Evolutionary conservation across 73 alveolate species (phyloP).

Genomic region (Urostyla sp.): DNA sequence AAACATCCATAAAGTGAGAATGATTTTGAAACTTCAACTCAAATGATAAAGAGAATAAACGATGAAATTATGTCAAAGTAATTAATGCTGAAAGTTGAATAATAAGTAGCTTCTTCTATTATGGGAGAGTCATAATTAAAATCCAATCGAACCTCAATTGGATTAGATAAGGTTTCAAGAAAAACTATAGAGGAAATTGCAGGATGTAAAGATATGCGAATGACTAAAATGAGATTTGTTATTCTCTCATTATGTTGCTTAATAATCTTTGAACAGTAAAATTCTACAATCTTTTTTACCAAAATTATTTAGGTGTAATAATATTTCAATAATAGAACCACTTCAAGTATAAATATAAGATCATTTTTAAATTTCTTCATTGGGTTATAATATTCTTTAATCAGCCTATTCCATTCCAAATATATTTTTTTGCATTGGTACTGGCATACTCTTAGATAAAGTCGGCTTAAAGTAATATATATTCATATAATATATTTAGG

Average conservation of each 20-base stretch:
- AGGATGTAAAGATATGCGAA: conserved; percentile 21
- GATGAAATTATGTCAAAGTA: too few species aligned
- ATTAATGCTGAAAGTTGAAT: too few species aligned
- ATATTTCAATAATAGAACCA: conserved; percentile 13
- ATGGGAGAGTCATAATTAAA: too few species aligned
- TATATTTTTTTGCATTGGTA: conserved; percentile 1
- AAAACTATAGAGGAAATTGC: neutral
- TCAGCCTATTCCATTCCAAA: conserved; percentile 32
- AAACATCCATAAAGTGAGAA: too few species aligned
- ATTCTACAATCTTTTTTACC: too few species aligned
- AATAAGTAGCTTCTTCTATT: too few species aligned
- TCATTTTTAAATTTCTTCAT: neutral
- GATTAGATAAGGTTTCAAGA: too few species aligned
- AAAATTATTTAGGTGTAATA: too few species aligned
- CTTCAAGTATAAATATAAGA: neutral
- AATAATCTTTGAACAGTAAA: conserved; percentile 34
- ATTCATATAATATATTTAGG: conserved; percentile 1
- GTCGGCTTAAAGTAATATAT: conserved; percentile 2
- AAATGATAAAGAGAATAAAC: too few species aligned
- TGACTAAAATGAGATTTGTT: conserved; percentile 12
- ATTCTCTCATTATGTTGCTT: neutral
- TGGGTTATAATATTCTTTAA: conserved; percentile 8
- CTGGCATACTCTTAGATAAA: conserved; percentile 34
- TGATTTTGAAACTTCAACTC: too few species aligned
- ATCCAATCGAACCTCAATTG: too few species aligned